phyloP scores from a whole-genome alignment of 2,329 filamentous ascomycete genomes.

The Trichoderma atrobrunneum region DNA sequence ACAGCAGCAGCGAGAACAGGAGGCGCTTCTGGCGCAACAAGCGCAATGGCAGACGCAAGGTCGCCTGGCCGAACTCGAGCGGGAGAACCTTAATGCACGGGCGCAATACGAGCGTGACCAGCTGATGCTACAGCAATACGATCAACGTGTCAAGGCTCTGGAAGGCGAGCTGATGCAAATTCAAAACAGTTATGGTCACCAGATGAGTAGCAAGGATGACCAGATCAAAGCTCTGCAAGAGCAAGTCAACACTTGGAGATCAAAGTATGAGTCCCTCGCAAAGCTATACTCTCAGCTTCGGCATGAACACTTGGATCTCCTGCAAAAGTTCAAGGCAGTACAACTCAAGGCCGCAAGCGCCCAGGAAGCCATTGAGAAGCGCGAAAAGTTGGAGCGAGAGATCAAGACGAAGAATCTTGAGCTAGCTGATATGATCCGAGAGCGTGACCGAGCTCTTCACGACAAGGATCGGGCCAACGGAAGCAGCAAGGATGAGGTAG shows the following conservation, averaged over 20 bases:
- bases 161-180: constrained; percentile 84
- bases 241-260: constrained; percentile 95
- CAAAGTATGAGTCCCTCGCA: constrained; percentile 93
- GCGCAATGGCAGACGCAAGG: constrained; percentile 93
- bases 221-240: constrained; percentile 91
- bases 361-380: constrained; percentile 90
- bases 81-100: constrained; percentile 88
- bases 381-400: constrained; percentile 93
- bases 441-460: constrained; percentile 88
- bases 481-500: constrained; percentile 85
- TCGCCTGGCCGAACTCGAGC: constrained; percentile 90
- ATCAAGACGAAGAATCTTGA: constrained; percentile 99
- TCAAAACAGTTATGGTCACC: constrained; percentile 78
- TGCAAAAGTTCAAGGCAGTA: constrained; percentile 94
- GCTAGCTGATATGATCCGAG: constrained; percentile 95
- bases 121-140: constrained; percentile 94
- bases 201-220: constrained; percentile 86
- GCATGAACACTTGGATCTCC: constrained; percentile 88
- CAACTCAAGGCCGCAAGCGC: constrained; percentile 96
- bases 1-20: constrained; percentile 86
- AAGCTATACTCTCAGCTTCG: constrained; percentile 97
- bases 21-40: constrained; percentile 84
- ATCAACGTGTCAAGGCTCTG: constrained; percentile 87
- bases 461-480: constrained; percentile 87
- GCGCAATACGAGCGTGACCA: constrained; percentile 98